Conservation (phyloP, 148 eudicot species). For the Spergularia bocconei region DNA sequence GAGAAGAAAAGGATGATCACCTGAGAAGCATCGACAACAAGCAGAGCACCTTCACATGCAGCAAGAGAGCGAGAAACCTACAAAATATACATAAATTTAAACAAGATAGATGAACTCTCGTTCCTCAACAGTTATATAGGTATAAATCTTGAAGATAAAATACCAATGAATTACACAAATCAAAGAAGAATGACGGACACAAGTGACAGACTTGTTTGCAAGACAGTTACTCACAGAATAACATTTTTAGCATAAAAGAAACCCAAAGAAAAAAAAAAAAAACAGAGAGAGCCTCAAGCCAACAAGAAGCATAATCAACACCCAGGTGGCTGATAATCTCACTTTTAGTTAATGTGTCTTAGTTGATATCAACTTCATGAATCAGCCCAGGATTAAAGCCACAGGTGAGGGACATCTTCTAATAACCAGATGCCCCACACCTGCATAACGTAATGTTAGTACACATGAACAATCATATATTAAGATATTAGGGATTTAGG, state of each 20-base stretch:
- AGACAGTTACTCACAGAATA: not conserved
- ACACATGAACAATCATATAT: not conserved
- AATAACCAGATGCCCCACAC: not conserved
- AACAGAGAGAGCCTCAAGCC: not conserved
- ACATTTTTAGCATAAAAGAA: not conserved
- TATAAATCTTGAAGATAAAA: not conserved
- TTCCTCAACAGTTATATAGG: not conserved
- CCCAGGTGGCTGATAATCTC: not conserved
- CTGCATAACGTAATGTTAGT: not conserved
- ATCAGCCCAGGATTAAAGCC: not conserved
- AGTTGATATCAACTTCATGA: too few relatives aligned
- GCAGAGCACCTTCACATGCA: conserved; percentile 99
- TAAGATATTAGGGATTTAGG: too few relatives aligned
- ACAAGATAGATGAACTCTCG: not conserved
- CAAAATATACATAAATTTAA: conserved; percentile 9
- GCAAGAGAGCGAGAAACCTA: conserved; percentile 99
- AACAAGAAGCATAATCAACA: not conserved
- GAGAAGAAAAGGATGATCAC: conserved; percentile 29
- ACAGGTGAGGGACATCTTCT: not conserved
- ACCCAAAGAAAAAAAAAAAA: not conserved
- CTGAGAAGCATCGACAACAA: conserved; percentile 94
- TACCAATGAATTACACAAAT: not conserved
- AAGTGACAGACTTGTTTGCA: not conserved
- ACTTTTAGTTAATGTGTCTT: too few relatives aligned
- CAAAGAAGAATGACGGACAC: not conserved